phyloP scores from a whole-genome alignment of 2,329 filamentous ascomycete species.

The Epichloe baconii region DNA sequence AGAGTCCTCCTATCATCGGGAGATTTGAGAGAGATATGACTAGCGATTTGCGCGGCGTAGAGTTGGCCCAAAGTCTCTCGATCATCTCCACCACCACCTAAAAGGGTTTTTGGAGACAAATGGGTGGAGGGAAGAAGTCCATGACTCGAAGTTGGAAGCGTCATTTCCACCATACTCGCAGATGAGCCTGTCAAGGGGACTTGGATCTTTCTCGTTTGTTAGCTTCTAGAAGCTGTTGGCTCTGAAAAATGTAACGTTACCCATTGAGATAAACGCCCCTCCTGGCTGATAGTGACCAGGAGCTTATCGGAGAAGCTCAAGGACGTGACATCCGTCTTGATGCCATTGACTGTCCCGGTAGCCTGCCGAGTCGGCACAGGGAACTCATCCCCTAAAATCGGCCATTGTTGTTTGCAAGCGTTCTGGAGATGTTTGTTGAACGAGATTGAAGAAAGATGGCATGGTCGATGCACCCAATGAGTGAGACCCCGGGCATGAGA shows the following conservation, averaged over 20 bases:
- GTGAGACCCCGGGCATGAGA: conserved; percentile 17
- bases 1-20: conserved; percentile 49
- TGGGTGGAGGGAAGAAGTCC: conserved; percentile 62
- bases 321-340: conserved; percentile 58
- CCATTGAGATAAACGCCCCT: conserved; percentile 82
- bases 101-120: conserved; percentile 72
- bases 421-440: conserved; percentile 4
- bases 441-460: neutral
- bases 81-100: conserved; percentile 69
- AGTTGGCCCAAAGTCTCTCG: conserved; percentile 78
- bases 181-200: conserved; percentile 61
- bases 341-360: conserved; percentile 50
- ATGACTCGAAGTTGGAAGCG: conserved; percentile 31
- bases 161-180: conserved; percentile 48
- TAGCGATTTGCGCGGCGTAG: conserved; percentile 80
- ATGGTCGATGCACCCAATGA: neutral
- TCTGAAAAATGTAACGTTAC: conserved; percentile 33
- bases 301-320: conserved; percentile 82
- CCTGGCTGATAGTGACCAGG: conserved; percentile 76
- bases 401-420: conserved; percentile 12
- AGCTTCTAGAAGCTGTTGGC: neutral
- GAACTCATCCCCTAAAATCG: conserved; percentile 43
- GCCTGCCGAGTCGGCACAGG: conserved; percentile 50
- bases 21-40: conserved; percentile 57
- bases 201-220: conserved; percentile 45